Evolutionary conservation across 345 rosid species (phyloP), one percentile per base, ranked within the genome.

Genomic region (Gossypium stocksii): DNA sequence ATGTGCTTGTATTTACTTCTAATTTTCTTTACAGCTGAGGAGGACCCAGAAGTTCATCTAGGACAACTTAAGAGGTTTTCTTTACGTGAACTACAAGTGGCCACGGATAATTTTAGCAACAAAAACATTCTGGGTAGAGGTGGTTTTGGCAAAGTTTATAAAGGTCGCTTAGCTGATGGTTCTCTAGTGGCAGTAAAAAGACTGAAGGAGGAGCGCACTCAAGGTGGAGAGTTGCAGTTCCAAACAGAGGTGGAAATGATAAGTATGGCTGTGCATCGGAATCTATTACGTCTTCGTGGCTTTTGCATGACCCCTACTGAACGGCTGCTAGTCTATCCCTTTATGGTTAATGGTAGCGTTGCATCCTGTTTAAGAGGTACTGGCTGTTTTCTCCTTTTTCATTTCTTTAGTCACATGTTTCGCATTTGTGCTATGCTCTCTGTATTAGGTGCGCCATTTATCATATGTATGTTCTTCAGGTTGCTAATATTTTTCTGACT

Each of bases 241-340:
- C 98, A 94, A 77, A 94, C 97, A 2, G 97, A 94, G 83, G 97
- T 94, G 41, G 97, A 94, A 84, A 87, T 94, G 86, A 94, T 94
- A 49, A 94, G 98, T 81, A 86, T 92, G 98, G 98, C 98, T 20
- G 97, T 90, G 70, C 97, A 94, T 76, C 85, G 93, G 72, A 92
- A 94, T 80, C 80, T 94, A 81, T 92, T 94, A 81, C 90, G 92
- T 53, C 86, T 90, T 46, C 92, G 85, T 71, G 97, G 98, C 51
- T 94, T 94, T 87, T 94, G 97, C 87, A 94, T 94, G 97, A 92
- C 97, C 9, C 94, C 94, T 14, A 94, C 98, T 3, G 98, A 94
- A 77, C 86, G 98, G 70, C 78, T 94, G 77, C 91, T 94, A 69
- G 94, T 94, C 58, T 94, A 94, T 83, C 97, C 97, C 27, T 94